Base-by-base conservation (phyloP, 306 rosid species). In the Abrus pulchellus region DNA sequence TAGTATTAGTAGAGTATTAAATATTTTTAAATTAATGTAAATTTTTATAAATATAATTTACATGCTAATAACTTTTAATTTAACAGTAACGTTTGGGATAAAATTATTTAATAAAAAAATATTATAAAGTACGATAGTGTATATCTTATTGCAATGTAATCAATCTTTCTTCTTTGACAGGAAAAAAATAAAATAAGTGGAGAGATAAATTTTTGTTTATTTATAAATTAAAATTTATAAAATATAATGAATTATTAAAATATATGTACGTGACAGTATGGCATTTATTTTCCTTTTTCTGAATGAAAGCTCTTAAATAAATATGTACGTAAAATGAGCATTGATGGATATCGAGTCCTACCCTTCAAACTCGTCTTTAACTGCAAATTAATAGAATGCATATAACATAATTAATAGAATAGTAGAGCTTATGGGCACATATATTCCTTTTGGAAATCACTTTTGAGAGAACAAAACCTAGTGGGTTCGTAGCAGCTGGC, bases 401-500 rank as follows among this genome's bases (percentile, higher is more conserved):
- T 38, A 33, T 7, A 34, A 53, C 68, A 54, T 56, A 79, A 1
- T 1, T 14, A 44, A 57, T 62, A 36, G 33, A 60, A 66, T 86
- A 62, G 78, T 82, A 78, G 78, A 68, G 74, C 71, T 69, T 74
- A 79, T 79, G 80, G 86, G 84, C 68, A 74, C 70, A 11, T 11
- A 30, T n/a, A 56, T 48, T 79, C 70, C 71, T 40, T 87, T 84
- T 72, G 67, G 86, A 75, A 76, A 84, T 70, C 14, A 77, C 83
- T 81, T 88, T 88, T 68, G 76, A 65, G 82, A 56, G 76, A 92
- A 91, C 92, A 85, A 84, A 78, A 76, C 30, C 73, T 87, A 91
- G 96, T 93, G 97, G 95, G 52, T 57, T 83, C 80, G 96, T 89
- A 92, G 93, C 89, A 89, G 73, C 60, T 55, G 69, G 72, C 53